Evolutionary conservation across 2,329 filamentous ascomycete species (phyloP).

Genomic region (Cladosporium cucumerinum): DNA sequence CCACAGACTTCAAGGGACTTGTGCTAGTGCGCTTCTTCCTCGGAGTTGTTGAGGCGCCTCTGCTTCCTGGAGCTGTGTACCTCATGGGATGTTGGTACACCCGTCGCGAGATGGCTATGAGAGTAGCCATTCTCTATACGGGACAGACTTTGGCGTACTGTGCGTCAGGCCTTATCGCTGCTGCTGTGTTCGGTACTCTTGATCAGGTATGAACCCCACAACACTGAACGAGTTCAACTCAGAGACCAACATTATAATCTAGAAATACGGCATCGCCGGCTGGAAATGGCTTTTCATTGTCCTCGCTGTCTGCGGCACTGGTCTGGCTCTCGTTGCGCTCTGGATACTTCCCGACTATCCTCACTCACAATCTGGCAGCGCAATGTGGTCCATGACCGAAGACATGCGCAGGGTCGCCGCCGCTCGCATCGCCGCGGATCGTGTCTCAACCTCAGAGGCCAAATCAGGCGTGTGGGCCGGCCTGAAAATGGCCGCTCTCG

Average conservation of each 20-base stretch:
- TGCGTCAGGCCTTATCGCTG: constrained; percentile 59
- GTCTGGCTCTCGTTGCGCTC: constrained; percentile 55
- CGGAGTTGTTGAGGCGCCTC: constrained; percentile 19
- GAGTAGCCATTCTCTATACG: constrained; percentile 17
- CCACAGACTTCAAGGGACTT: constrained; percentile 26
- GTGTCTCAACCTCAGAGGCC: constrained; percentile 46
- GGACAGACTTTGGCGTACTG: constrained; percentile 58
- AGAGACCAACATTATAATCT: constrained; percentile 26
- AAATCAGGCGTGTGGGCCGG: constrained; percentile 37
- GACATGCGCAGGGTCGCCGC: constrained; percentile 39
- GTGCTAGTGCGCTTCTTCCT: constrained; percentile 26
- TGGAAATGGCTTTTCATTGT: constrained; percentile 17
- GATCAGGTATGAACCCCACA: constrained; percentile 37
- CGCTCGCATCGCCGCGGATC: constrained; percentile 38
- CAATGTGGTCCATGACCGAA: constrained; percentile 44
- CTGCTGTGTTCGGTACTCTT: constrained; percentile 63
- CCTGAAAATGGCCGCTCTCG: constrained; percentile 12
- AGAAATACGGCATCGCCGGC: constrained; percentile 26
- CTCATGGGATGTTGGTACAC: constrained; percentile 40
- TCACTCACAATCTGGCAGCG: constrained; percentile 42
- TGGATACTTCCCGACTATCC: constrained; percentile 68
- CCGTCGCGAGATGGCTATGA: constrained; percentile 32
- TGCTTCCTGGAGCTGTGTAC: constrained; percentile 16
- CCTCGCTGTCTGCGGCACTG: constrained; percentile 46
- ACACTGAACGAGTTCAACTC: not conserved